Percentiles rank a stretch among this genome's conserved stretches.
These are phyloP conservation scores for Fusarium subtropicale DNA, from an alignment of 2,329 filamentous ascomycete genomes.

Conservation along the genomic window DNA sequence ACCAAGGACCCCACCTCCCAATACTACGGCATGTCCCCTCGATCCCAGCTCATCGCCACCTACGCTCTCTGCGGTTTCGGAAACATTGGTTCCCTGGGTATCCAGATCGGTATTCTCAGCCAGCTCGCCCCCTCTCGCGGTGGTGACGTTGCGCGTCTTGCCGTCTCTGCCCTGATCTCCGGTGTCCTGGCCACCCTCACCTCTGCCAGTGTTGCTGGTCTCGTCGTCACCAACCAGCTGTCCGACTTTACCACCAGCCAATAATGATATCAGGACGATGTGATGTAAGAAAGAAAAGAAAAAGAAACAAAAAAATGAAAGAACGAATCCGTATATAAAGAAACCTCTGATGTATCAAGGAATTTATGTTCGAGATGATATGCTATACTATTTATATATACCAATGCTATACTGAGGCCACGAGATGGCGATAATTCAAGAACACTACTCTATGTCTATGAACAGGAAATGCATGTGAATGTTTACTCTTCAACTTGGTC, in stretches of 20 bases:
- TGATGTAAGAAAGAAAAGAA: background rate
- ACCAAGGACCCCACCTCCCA: conserved; percentile 65
- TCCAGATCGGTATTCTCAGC: conserved; percentile 87
- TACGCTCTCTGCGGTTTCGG: conserved; percentile 88
- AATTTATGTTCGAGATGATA: conserved; percentile 18
- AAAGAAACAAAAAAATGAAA: background rate
- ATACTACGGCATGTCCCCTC: conserved; percentile 72
- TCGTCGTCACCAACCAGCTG: conserved; percentile 71
- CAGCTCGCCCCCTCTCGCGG: conserved; percentile 81
- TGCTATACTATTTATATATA: conserved; percentile 29
- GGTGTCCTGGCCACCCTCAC: conserved; percentile 84
- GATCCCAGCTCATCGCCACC: conserved; percentile 83
- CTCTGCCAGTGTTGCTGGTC: conserved; percentile 80
- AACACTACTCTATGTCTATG: background rate
- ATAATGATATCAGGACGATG: conserved; percentile 1
- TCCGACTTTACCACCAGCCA: conserved; percentile 20
- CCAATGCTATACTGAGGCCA: conserved; percentile 29
- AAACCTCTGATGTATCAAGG: conserved; percentile 10
- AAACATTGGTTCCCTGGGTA: conserved; percentile 88
- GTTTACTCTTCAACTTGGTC: fast-evolving
- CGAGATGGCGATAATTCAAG: conserved; percentile 23
- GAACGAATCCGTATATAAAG: background rate
- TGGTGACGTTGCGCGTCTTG: conserved; percentile 80
- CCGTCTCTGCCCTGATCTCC: conserved; percentile 79
- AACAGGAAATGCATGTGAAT: background rate